phyloP scores from a whole-genome alignment of 148 eudicot genomes.

The Persicaria tinctoria region DNA sequence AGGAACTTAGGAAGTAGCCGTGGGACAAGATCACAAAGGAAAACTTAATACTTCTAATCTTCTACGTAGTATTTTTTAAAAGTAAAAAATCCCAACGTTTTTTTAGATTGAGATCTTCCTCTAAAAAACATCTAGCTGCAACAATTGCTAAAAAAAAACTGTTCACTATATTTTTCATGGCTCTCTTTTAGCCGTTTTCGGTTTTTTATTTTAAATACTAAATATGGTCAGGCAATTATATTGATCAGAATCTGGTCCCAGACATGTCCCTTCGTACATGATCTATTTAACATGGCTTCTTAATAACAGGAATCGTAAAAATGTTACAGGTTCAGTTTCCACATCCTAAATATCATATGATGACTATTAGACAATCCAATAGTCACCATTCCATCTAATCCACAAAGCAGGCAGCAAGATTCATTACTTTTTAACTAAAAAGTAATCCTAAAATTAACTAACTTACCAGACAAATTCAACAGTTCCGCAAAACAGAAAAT shows the following conservation, averaged over 20 bases:
- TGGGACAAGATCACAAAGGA: no score
- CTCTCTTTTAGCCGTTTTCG: no score
- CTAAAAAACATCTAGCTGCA: not conserved
- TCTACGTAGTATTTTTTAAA: no score
- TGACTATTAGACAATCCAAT: not conserved
- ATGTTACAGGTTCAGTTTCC: not conserved
- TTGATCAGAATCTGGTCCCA: not conserved
- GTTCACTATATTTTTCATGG: no score
- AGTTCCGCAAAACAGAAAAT: not conserved
- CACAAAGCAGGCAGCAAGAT: not conserved
- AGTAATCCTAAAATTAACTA: not conserved
- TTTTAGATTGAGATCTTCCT: not conserved
- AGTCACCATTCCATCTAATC: not conserved
- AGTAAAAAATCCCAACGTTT: not conserved
- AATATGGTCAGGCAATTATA: not conserved
- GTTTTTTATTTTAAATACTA: not conserved
- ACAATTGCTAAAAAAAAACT: no score
- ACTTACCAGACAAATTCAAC: not conserved
- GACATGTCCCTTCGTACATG: not conserved
- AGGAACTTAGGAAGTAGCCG: no score
- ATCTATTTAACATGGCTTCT: not conserved
- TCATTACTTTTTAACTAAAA: not conserved
- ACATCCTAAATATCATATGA: not conserved
- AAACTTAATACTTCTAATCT: no score
- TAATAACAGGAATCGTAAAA: not conserved